A percentile compares a stretch with the other conserved stretches of the same genome.
Conservation (phyloP, 2,329 filamentous ascomycete species). For the Immersiporthe knoxdaviesiana region DNA sequence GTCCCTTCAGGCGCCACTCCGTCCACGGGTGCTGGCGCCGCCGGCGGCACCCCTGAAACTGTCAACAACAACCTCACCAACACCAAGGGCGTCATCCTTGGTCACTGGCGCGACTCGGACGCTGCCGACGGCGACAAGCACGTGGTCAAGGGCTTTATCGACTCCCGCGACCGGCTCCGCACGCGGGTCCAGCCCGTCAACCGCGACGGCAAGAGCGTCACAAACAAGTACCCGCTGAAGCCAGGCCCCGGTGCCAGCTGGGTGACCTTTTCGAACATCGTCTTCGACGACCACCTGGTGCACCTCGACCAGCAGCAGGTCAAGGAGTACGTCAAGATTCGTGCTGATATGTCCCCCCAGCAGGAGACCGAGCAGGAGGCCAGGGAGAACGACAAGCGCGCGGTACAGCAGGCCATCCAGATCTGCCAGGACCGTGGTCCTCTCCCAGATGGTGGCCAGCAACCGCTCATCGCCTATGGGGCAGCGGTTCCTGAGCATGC, state of each 20-base stretch:
- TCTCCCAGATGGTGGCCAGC: constrained; percentile 46
- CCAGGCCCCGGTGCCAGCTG: constrained; percentile 65
- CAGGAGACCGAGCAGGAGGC: constrained; percentile 46
- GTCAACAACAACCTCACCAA: constrained; percentile 36
- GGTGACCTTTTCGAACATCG: constrained; percentile 65
- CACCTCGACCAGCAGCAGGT: constrained; percentile 59
- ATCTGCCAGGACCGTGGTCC: constrained; percentile 47
- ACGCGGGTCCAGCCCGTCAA: constrained; percentile 59
- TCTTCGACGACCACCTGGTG: constrained; percentile 61
- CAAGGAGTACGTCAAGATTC: constrained; percentile 65
- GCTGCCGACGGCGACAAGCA: constrained; percentile 57
- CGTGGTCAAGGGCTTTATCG: constrained; percentile 65
- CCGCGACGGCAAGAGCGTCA: constrained; percentile 51
- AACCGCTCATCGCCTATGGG: constrained; percentile 55
- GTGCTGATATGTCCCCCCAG: constrained; percentile 42
- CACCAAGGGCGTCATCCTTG: constrained; percentile 55
- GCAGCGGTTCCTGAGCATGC: constrained; percentile 50
- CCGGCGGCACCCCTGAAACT: too few species aligned
- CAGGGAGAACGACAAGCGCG: constrained; percentile 44
- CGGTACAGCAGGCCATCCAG: constrained; percentile 52
- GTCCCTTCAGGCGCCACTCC: constrained; percentile 11
- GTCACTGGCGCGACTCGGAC: constrained; percentile 63
- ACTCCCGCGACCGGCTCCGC: constrained; percentile 62
- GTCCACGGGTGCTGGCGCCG: neutral
- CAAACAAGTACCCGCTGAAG: constrained; percentile 52